These are phyloP conservation scores for Botrytis fragariae DNA, from an alignment of 2,329 filamentous ascomycete genomes.

Conservation along the genomic window DNA sequence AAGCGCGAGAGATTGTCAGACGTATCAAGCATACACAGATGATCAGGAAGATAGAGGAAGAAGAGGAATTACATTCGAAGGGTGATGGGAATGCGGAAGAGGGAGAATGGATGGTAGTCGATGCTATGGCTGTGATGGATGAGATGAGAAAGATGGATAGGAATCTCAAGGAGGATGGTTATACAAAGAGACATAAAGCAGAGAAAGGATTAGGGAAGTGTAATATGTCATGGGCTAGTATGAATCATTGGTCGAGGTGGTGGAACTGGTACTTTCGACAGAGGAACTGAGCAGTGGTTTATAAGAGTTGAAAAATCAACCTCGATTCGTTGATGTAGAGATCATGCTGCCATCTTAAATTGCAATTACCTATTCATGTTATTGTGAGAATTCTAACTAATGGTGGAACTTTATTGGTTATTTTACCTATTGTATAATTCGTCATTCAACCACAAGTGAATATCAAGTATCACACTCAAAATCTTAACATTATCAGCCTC, in stretches of 20 bases:
- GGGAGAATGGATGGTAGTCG: neutral
- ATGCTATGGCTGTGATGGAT: neutral
- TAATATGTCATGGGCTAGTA: neutral
- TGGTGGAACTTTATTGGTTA: neutral
- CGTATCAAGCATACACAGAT: neutral
- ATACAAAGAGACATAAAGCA: neutral
- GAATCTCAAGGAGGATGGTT: accelerated
- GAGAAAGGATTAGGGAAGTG: neutral
- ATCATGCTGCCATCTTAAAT: neutral
- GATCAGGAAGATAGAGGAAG: neutral
- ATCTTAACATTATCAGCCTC: too few relatives aligned
- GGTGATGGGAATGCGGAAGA: neutral
- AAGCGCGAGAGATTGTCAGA: neutral
- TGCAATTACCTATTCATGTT: neutral
- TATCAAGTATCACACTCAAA: neutral
- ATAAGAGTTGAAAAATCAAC: neutral
- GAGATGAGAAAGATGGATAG: neutral
- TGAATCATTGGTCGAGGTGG: neutral
- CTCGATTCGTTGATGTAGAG: too few relatives aligned
- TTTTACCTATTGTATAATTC: neutral
- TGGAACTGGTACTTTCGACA: neutral
- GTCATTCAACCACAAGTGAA: neutral
- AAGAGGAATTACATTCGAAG: neutral
- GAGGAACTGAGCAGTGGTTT: neutral
- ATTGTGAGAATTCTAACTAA: too few relatives aligned